Conservation (phyloP, 75 land plant species). For the Pinus taeda region DNA sequence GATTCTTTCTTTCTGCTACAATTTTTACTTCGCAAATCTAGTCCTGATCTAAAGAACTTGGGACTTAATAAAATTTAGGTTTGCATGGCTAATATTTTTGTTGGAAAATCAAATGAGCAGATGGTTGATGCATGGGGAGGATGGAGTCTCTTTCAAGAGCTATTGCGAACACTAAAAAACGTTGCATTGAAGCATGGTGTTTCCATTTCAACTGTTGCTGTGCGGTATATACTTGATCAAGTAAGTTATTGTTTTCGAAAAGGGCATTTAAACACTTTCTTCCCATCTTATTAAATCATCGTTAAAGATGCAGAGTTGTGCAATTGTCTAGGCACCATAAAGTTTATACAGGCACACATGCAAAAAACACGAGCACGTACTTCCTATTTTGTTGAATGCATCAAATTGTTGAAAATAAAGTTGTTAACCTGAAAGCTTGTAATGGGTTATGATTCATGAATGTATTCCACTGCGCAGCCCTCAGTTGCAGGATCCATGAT, state of each 20-base stretch:
- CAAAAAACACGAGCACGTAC: not conserved
- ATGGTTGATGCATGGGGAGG: constrained; percentile 99
- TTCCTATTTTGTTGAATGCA: not conserved
- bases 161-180: constrained; percentile 68
- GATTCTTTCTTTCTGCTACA: not conserved
- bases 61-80: not conserved
- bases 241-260: constrained; percentile 17
- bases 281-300: not conserved
- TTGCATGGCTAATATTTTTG: not conserved
- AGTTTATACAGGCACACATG: not conserved
- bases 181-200: constrained; percentile 82
- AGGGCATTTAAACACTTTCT: not conserved
- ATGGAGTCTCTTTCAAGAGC: constrained; percentile 88
- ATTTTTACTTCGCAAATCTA: not conserved
- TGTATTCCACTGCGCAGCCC: constrained; percentile 43
- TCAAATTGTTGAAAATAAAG: not conserved
- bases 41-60: not conserved
- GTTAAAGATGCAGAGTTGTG: not conserved
- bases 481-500: constrained; percentile 88
- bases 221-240: constrained; percentile 88
- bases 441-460: not conserved
- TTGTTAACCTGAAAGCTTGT: not conserved
- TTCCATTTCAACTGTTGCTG: constrained; percentile 89
- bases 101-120: constrained; percentile 19
- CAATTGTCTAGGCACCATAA: not conserved